phyloP scores from a whole-genome alignment of 2,329 filamentous ascomycete genomes.

The Diplocarpon rosae region DNA sequence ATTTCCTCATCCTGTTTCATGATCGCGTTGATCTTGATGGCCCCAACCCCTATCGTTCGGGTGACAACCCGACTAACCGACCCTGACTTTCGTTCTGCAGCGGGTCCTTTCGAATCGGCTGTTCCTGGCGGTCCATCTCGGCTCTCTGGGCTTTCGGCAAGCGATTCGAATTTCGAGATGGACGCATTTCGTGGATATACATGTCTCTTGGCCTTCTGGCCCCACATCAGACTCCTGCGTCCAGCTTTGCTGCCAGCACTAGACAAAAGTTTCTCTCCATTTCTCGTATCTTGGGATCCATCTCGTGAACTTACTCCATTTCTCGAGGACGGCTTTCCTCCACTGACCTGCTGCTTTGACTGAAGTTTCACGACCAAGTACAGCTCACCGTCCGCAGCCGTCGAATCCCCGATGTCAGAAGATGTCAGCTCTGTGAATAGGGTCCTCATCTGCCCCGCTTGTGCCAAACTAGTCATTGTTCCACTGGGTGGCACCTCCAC shows the following conservation, averaged over 20 bases:
- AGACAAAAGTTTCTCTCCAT: slow-evolving; percentile 33
- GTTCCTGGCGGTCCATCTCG: slow-evolving; percentile 39
- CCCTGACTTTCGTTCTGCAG: slow-evolving; percentile 20
- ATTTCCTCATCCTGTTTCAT: slow-evolving; percentile 61
- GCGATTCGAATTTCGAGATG: slow-evolving; percentile 38
- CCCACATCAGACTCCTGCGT: slow-evolving; percentile 61
- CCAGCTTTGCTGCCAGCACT: slow-evolving; percentile 41
- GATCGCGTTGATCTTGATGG: slow-evolving; percentile 64
- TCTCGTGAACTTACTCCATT: slow-evolving; percentile 20
- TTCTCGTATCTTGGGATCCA: slow-evolving; percentile 10
- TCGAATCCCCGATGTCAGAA: slow-evolving; percentile 41
- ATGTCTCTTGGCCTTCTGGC: slow-evolving; percentile 43
- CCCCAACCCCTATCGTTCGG: slow-evolving; percentile 64
- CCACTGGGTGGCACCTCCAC: slow-evolving; percentile 69
- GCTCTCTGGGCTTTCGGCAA: slow-evolving; percentile 26
- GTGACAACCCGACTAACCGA: slow-evolving; percentile 41
- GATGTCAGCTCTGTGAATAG: slow-evolving; percentile 74
- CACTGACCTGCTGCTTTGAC: slow-evolving; percentile 21
- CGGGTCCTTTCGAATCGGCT: slow-evolving; percentile 38
- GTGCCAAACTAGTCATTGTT: slow-evolving; percentile 52
- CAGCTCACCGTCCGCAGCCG: slow-evolving; percentile 57
- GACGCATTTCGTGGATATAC: slow-evolving; percentile 41
- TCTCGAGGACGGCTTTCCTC: slow-evolving; percentile 22
- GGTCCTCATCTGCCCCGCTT: slow-evolving; percentile 63
- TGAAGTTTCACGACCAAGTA: slow-evolving; percentile 73